Evolutionary conservation across 306 rosid species (phyloP).

Genomic region (Nissolia schottii): DNA sequence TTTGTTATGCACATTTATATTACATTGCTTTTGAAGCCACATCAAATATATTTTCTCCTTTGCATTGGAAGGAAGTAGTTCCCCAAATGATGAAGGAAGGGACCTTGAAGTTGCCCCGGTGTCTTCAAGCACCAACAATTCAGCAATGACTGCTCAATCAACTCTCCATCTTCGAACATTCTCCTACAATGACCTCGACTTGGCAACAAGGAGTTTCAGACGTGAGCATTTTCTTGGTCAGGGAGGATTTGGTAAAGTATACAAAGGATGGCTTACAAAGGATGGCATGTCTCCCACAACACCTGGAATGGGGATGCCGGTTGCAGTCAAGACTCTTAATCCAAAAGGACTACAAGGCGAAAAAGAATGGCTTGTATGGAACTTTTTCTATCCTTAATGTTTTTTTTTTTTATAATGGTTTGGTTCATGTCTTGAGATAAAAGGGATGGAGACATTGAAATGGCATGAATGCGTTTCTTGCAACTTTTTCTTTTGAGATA

Average conservation of each 20-base stretch:
- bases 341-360: constrained; percentile 51
- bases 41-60: too few species aligned
- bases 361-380: constrained; percentile 61
- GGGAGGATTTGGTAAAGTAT: constrained; percentile 60
- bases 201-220: constrained; percentile 43
- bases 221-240: constrained; percentile 42
- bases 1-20: too few species aligned
- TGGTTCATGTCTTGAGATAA: too few species aligned
- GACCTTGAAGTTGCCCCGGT: constrained; percentile 21
- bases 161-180: constrained; percentile 44
- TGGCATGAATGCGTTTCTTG: too few species aligned
- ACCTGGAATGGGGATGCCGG: constrained; percentile 37
- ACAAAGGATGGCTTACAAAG: constrained; percentile 50
- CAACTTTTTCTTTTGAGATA: too few species aligned
- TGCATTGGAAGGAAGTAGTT: constrained; percentile 35
- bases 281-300: constrained; percentile 30
- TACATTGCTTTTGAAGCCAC: too few species aligned
- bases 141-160: not conserved
- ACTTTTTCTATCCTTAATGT: too few species aligned
- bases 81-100: constrained; percentile 16
- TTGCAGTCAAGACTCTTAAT: constrained; percentile 64
- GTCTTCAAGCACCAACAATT: constrained; percentile 25
- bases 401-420: too few species aligned
- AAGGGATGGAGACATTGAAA: too few species aligned
- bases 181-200: constrained; percentile 40